phyloP scores from a whole-genome alignment of 2,329 filamentous ascomycete species.

The Bisporella sp. region DNA sequence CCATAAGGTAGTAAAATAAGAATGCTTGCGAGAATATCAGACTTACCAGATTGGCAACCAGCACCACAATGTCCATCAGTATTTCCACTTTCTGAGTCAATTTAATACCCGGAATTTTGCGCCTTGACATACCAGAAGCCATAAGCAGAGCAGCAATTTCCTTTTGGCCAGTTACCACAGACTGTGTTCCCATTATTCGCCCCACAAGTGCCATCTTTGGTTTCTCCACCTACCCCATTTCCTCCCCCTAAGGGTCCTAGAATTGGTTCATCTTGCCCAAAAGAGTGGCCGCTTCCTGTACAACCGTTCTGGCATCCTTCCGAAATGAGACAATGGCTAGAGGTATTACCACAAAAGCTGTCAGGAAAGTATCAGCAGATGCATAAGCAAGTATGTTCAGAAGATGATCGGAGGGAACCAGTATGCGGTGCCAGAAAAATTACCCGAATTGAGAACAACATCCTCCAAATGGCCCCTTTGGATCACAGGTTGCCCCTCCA shows the following conservation, averaged over 20 bases:
- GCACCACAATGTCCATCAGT: conserved; percentile 45
- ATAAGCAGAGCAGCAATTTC: conserved; percentile 50
- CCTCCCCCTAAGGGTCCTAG: conserved; percentile 11
- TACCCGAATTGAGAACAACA: conserved; percentile 26
- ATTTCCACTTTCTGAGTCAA: conserved; percentile 23
- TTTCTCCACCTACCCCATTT: conserved; percentile 20
- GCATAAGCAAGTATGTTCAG: not conserved
- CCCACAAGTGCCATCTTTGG: conserved; percentile 48
- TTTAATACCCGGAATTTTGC: not conserved
- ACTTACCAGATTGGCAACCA: conserved; percentile 43
- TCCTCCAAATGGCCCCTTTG: conserved; percentile 20
- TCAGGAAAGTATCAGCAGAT: conserved; percentile 11
- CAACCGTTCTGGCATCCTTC: conserved; percentile 28
- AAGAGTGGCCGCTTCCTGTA: conserved; percentile 3
- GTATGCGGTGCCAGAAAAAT: conserved; percentile 4
- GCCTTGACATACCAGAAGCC: conserved; percentile 39
- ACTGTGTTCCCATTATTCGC: conserved; percentile 38
- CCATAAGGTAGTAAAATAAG: too few species aligned
- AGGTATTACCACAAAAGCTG: conserved; percentile 26
- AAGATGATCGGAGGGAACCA: not conserved
- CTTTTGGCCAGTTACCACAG: conserved; percentile 45
- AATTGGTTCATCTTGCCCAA: not conserved
- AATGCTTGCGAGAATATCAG: not conserved
- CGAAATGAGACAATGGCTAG: conserved; percentile 17
- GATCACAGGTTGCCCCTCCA: conserved; percentile 22